phyloP scores from a whole-genome alignment of 78 protist species.

The Protostelium mycophagum region DNA sequence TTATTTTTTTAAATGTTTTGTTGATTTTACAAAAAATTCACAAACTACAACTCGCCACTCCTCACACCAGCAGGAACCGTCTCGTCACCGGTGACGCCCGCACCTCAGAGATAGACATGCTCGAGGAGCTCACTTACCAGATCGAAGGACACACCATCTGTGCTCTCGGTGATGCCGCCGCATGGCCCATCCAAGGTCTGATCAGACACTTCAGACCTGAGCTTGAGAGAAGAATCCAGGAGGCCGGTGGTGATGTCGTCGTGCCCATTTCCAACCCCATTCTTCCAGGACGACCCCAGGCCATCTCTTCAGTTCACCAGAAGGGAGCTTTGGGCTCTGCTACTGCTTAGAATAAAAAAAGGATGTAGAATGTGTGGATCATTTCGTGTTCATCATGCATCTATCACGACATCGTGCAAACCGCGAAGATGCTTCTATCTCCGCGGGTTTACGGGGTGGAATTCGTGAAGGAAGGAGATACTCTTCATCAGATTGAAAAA shows the following conservation, averaged over 20 bases:
- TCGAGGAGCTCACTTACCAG: slow-evolving; percentile 76
- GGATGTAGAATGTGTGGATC: too few species aligned
- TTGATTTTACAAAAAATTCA: too few species aligned
- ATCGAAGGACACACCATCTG: slow-evolving; percentile 99
- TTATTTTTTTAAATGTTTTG: too few species aligned
- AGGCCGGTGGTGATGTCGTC: neutral
- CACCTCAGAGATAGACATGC: slow-evolving; percentile 89
- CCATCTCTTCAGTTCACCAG: neutral
- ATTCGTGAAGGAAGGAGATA: neutral
- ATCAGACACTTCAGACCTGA: slow-evolving; percentile 92
- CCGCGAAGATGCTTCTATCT: neutral
- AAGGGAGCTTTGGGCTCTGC: neutral
- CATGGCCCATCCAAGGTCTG: slow-evolving; percentile 99
- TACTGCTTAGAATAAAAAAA: neutral
- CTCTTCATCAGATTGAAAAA: neutral
- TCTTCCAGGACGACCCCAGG: neutral
- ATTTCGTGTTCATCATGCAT: too few species aligned
- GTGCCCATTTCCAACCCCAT: neutral
- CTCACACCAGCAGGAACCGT: slow-evolving; percentile 82
- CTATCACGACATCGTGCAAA: neutral
- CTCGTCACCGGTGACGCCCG: slow-evolving; percentile 89
- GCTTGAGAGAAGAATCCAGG: slow-evolving; percentile 81
- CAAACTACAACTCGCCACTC: neutral
- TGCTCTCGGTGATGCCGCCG: slow-evolving; percentile 99
- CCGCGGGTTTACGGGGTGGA: neutral